Conservation (phyloP, 306 rosid species). For the Cercis canadensis region DNA sequence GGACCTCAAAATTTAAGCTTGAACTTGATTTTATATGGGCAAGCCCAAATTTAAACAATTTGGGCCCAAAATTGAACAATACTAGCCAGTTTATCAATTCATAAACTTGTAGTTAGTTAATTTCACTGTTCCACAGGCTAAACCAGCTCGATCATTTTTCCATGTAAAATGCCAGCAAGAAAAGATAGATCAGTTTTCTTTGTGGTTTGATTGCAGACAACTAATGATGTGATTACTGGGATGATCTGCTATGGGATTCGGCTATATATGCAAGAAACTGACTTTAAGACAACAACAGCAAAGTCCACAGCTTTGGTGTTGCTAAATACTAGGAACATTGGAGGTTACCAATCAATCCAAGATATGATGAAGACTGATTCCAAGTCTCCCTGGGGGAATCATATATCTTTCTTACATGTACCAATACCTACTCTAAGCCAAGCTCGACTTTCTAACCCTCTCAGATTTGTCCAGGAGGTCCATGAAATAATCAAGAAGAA, state of each 20-base stretch:
- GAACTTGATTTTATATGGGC: no score
- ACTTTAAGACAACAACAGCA: slow-evolving; percentile 36
- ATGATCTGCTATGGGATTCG: slow-evolving; percentile 52
- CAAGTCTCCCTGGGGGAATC: slow-evolving; percentile 61
- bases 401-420: slow-evolving; percentile 46
- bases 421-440: slow-evolving; percentile 54
- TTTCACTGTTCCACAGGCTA: no score
- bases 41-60: no score
- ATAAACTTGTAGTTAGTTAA: no score
- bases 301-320: slow-evolving; percentile 56
- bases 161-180: no score
- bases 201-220: slow-evolving; percentile 42
- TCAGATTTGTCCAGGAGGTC: slow-evolving; percentile 53
- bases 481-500: slow-evolving; percentile 48
- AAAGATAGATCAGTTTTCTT: no score
- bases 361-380: slow-evolving; percentile 52
- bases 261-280: slow-evolving; percentile 59
- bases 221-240: slow-evolving; percentile 61
- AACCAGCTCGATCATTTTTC: no score
- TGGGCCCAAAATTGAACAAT: no score
- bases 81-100: no score
- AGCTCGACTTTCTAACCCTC: slow-evolving; percentile 45
- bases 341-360: slow-evolving; percentile 50
- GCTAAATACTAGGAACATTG: slow-evolving; percentile 58
- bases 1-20: no score